Base-by-base conservation (phyloP, 306 rosid species). In the Carpinus viminea region DNA sequence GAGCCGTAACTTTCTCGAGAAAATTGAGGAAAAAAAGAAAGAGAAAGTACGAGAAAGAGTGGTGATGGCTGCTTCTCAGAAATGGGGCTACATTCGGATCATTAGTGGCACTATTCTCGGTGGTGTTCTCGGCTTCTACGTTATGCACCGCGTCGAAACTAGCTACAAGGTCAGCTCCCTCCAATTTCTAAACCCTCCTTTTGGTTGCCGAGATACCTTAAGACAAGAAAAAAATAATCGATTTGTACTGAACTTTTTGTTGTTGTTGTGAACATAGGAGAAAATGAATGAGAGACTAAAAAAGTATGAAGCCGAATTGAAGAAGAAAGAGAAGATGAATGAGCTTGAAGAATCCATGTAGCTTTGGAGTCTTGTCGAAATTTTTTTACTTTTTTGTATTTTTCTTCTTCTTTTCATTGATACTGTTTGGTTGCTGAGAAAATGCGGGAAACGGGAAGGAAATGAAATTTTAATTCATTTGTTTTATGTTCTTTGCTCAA, bases 111-210 rank as follows among this genome's bases (percentile, higher is more conserved):
- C 94, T 31, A 84, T 91, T 69, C 8, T 87, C 10, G 97, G 94
- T 61, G 94, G 94, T 73, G 77, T 82, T 68, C 91, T 94, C 70
- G 97, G 96, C 77, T 94, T 94, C 92, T 94, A 94, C 56, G 93
- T 87, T 71, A 94, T 92, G 97, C 95, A 92, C 76, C 92, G 89
- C 52, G 8, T 85, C 31, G 98, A 92, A 85, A 74, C 34, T 17
- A 79, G 84, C 81, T 92, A 92, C 76, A 91, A 92, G 98, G 98
- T 92, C 56, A 68, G 53, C 8, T 24, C 52, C 10, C 41, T 36
- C 70, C 18, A 71, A 50, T n/a, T 36, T 17, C 70, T 34, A 4
- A 10, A 41, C 26, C 17, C 13, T 38, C 60, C 18, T 62, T 70
- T 43, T 65, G 17, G 50, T 74, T 77, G 17, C 70, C 8, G 21